These are phyloP conservation scores for Globisporangium nodosum DNA, from an alignment of 352 stramenopile genomes.

Conservation along the genomic window DNA sequence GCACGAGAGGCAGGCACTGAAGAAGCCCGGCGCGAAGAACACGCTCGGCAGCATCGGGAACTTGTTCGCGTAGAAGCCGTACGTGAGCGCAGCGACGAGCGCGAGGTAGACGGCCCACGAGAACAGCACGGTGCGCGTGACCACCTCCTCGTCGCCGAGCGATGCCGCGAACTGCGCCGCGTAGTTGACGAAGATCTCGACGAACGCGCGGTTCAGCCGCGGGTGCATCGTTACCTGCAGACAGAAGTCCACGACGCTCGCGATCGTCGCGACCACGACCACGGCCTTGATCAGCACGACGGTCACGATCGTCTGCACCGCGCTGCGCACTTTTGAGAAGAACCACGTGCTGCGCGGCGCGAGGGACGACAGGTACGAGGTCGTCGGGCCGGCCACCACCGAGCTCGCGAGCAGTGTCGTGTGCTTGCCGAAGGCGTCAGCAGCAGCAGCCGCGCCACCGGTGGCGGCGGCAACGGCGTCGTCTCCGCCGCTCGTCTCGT, in stretches of 20 bases:
- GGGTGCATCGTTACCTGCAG: conserved; percentile 67
- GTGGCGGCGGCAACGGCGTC: conserved; percentile 1
- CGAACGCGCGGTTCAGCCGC: conserved; percentile 56
- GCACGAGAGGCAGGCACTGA: conserved; percentile 21
- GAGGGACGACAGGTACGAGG: conserved; percentile 24
- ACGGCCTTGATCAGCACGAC: conserved; percentile 41
- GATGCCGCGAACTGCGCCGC: conserved; percentile 53
- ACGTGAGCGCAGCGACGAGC: conserved; percentile 40
- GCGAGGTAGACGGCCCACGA: conserved; percentile 46
- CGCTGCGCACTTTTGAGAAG: conserved; percentile 8
- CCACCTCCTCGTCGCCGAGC: conserved; percentile 51
- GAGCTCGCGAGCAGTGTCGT: conserved; percentile 37
- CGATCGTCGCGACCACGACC: conserved; percentile 45
- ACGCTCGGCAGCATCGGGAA: conserved; percentile 52
- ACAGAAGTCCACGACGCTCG: conserved; percentile 66
- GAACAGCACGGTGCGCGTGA: conserved; percentile 45
- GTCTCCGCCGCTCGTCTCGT: conserved; percentile 21
- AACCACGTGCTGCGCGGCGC: conserved; percentile 8
- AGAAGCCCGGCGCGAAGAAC: conserved; percentile 24
- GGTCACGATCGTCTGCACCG: conserved; percentile 14
- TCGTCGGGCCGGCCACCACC: conserved; percentile 7
- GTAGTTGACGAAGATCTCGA: conserved; percentile 66
- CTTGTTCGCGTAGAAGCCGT: conserved; percentile 44
- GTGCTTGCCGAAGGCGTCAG: conserved; percentile 29
- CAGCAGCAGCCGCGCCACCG: conserved; percentile 6